Percentiles rank a stretch among this genome's conserved stretches.
Conservation (phyloP, 2,329 filamentous ascomycete species). For the Monosporascus sp. region DNA sequence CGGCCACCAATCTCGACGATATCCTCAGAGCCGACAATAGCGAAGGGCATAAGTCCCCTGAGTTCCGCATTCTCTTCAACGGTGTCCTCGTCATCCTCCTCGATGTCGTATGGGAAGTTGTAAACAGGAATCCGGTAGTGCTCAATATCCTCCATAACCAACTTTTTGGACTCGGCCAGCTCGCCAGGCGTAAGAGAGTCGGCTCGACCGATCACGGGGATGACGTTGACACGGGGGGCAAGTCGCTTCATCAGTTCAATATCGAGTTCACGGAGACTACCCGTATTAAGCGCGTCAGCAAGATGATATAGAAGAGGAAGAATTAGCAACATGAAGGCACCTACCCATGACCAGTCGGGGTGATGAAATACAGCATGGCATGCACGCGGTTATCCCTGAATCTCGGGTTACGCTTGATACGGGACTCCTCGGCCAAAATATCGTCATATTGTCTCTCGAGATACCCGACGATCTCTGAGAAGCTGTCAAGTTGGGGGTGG, state of each 20-base stretch:
- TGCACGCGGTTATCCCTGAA: conserved; percentile 99
- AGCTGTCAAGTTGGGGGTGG: conserved; percentile 47
- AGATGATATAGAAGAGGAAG: background rate
- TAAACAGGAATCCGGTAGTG: conserved; percentile 99
- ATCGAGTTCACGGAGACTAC: conserved; percentile 91
- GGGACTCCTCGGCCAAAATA: conserved; percentile 97
- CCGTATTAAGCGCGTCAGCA: conserved; percentile 12
- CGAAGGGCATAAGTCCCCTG: conserved; percentile 95
- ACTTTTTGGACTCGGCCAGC: conserved; percentile 97
- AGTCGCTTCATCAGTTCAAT: conserved; percentile 99
- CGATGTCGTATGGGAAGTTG: conserved; percentile 99
- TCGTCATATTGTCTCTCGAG: conserved; percentile 99
- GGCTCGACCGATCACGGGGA: conserved; percentile 96
- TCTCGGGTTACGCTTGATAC: conserved; percentile 99
- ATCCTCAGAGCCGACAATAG: conserved; percentile 96
- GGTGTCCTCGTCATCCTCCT: conserved; percentile 98
- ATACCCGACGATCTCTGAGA: conserved; percentile 95
- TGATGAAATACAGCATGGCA: conserved; percentile 98
- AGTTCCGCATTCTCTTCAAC: conserved; percentile 99
- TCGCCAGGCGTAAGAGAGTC: conserved; percentile 95
- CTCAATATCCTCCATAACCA: conserved; percentile 99
- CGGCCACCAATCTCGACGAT: conserved; percentile 89
- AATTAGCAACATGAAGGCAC: conserved; percentile 21
- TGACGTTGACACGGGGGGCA: conserved; percentile 96
- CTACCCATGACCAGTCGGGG: conserved; percentile 90